phyloP scores from a whole-genome alignment of 805 yeast genomes.

The Metschnikowia continentalis region DNA sequence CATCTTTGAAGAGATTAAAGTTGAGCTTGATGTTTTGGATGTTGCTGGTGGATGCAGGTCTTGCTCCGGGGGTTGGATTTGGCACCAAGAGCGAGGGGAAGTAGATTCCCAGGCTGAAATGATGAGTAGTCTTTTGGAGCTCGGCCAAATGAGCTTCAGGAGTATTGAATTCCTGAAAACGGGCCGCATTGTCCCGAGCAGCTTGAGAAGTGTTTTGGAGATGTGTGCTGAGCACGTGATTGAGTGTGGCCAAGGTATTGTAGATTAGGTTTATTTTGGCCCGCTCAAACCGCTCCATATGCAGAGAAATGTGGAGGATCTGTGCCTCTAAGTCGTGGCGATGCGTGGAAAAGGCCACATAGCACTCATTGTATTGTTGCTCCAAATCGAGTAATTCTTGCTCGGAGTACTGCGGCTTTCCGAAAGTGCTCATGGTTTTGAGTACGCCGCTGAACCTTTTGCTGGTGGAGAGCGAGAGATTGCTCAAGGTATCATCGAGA shows the following conservation, averaged over 20 bases:
- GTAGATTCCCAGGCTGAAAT: conserved; percentile 37
- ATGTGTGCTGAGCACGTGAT: conserved; percentile 25
- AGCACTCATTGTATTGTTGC: conserved; percentile 30
- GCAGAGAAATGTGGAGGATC: conserved; percentile 19
- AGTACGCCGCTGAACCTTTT: conserved; percentile 30
- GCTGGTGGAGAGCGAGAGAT: conserved; percentile 25
- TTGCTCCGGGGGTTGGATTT: conserved; percentile 14
- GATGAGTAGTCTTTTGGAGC: conserved; percentile 20
- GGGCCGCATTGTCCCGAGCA: background rate
- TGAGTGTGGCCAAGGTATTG: conserved; percentile 29
- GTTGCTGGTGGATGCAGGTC: conserved; percentile 10
- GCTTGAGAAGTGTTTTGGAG: background rate
- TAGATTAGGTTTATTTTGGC: conserved; percentile 32
- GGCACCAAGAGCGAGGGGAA: conserved; percentile 35
- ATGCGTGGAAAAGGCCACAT: conserved; percentile 29
- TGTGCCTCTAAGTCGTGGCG: conserved; percentile 30
- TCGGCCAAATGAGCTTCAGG: conserved; percentile 5
- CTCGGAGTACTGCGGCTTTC: conserved; percentile 28
- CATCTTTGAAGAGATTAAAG: conserved; percentile 39
- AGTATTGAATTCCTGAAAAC: background rate
- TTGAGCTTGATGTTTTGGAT: conserved; percentile 36
- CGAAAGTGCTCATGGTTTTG: conserved; percentile 28
- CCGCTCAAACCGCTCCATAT: conserved; percentile 33
- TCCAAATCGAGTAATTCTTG: conserved; percentile 25
- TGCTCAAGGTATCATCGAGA: conserved; percentile 15